phyloP scores from a whole-genome alignment of 2,329 filamentous ascomycete species.

The Arthroderma sp. region DNA sequence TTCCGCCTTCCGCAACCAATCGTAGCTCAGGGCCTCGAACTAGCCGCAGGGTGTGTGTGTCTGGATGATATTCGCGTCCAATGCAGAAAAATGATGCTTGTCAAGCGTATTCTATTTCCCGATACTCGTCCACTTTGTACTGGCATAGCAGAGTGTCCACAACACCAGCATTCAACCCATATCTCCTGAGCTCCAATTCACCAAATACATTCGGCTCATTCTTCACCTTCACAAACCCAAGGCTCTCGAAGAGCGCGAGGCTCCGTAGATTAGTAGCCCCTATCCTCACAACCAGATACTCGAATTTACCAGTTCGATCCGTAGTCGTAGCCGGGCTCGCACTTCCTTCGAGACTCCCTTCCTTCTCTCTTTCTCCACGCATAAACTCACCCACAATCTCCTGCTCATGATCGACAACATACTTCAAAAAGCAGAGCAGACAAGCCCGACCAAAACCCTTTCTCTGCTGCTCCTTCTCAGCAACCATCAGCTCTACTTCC shows the following conservation, averaged over 20 bases:
- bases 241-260: conserved; percentile 46
- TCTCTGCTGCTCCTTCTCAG: conserved; percentile 42
- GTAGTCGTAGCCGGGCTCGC: not conserved
- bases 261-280: conserved; percentile 43
- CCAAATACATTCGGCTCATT: conserved; percentile 52
- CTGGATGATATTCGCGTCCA: no score
- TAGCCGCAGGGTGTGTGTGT: no score
- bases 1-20: no score
- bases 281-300: conserved; percentile 49
- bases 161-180: conserved; percentile 16
- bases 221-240: conserved; percentile 42
- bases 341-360: not conserved
- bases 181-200: conserved; percentile 46
- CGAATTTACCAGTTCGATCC: conserved; percentile 9
- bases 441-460: conserved; percentile 53
- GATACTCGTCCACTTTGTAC: conserved; percentile 25
- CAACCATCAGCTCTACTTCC: conserved; percentile 83
- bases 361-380: not conserved
- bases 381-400: conserved; percentile 47
- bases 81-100: not conserved
- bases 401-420: conserved; percentile 43
- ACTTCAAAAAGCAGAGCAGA: conserved; percentile 55
- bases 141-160: conserved; percentile 17
- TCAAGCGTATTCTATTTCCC: conserved; percentile 24
- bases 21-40: no score